Conservation (phyloP, 2,329 filamentous ascomycete genomes). For the Colletotrichum limetticola region DNA sequence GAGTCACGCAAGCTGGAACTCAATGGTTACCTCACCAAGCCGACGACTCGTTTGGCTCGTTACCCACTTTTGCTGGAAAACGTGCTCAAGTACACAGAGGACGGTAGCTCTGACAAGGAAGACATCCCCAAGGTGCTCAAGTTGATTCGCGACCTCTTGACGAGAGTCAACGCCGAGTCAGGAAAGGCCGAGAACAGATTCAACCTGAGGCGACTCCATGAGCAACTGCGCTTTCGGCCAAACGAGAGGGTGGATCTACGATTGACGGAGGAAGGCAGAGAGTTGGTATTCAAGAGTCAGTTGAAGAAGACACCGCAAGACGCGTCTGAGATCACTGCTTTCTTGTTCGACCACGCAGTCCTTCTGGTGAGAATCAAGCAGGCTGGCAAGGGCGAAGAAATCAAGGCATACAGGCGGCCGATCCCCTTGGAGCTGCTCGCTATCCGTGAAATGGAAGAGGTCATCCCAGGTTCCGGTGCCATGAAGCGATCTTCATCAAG, state of each 20-base stretch:
- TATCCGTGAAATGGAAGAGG: conserved; percentile 97
- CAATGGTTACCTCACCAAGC: conserved; percentile 97
- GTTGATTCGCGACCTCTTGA: conserved; percentile 87
- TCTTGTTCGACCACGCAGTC: conserved; percentile 95
- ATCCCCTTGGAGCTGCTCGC: conserved; percentile 94
- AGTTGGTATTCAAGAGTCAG: conserved; percentile 92
- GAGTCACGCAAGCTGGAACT: conserved; percentile 96
- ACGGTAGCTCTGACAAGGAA: conserved; percentile 88
- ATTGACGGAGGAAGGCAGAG: conserved; percentile 90
- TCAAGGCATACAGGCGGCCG: conserved; percentile 92
- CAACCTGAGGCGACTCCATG: conserved; percentile 91
- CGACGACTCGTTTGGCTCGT: conserved; percentile 91
- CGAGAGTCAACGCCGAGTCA: conserved; percentile 91
- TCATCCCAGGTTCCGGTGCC: conserved; percentile 83
- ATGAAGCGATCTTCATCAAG: conserved; percentile 90
- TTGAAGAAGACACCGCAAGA: conserved; percentile 94
- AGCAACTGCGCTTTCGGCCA: conserved; percentile 89
- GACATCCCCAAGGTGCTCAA: conserved; percentile 91
- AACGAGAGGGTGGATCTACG: conserved; percentile 94
- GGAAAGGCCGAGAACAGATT: conserved; percentile 98
- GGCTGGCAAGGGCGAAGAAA: conserved; percentile 92
- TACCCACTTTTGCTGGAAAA: conserved; percentile 94
- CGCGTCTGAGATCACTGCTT: conserved; percentile 82
- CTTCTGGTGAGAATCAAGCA: conserved; percentile 91
- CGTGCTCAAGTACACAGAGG: conserved; percentile 90